Evolutionary conservation across 163 green algal genomes (phyloP), one percentile per base, ranked within the genome.

Genomic region (Smithsoniella earleae): DNA sequence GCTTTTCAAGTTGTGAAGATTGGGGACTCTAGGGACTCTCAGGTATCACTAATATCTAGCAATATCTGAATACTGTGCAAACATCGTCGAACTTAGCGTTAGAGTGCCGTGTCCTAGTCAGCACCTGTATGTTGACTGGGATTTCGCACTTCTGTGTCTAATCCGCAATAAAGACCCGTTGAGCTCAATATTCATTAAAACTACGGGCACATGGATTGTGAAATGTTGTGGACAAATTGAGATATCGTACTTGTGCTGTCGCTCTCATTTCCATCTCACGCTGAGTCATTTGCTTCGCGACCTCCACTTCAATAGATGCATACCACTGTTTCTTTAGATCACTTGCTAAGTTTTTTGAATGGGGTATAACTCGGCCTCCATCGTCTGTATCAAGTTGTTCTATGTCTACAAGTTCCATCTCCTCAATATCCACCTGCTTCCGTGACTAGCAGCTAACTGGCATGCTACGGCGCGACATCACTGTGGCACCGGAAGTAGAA

Each of bases 271-370:
- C n/a, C 6, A 1, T 16, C 58, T 69, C 58, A 0, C 58, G 58
- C 58, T 38, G 18, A 18, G 31, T 38, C 0, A 69, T 4, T 34
- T 69, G 31, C 25, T n/a, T 33, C n/a, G 18, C 16, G 8, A 69
- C 58, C 34, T 69, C 58, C 58, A 45, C 58, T 25, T 69, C 58
- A 34, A 69, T 13, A 45, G 58, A 13, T n/a, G 58, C 31, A 36
- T 69, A 69, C 58, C 58, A 69, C 25, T 69, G 58, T 31, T 69
- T 30, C 16, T 69, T 69, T 13, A 69, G 27, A 34, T 69, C 58
- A 43, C 30, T 43, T 69, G 27, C 58, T 22, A 69, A 33, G 3
- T 31, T 16, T 43, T 34, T 18, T 30, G 58, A 18, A 36, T 31
- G 40, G 4, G 58, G 58, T 18, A 30, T 22, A 34, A 69, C 43